phyloP scores from a whole-genome alignment of 192 early-diverging fungal species.

The Obelidium mucronatum region DNA sequence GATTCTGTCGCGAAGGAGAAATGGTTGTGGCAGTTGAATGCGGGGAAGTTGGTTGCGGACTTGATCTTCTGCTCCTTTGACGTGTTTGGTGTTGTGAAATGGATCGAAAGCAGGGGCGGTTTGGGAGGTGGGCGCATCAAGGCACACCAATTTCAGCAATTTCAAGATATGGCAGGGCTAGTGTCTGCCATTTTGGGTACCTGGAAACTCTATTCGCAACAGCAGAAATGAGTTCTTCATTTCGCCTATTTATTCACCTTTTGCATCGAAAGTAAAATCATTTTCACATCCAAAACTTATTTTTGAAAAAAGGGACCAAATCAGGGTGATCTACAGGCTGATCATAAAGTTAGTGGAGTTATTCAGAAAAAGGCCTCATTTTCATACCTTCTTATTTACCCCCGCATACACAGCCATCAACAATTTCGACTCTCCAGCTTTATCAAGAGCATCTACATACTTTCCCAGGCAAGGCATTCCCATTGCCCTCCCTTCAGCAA shows the following conservation, averaged over 20 bases:
- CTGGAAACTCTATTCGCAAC: conserved; percentile 54
- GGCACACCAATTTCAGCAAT: conserved; percentile 6
- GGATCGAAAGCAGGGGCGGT: conserved; percentile 4
- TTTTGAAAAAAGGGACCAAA: conserved; percentile 60
- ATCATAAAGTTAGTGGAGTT: background rate
- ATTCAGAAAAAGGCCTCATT: background rate
- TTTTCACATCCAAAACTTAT: conserved; percentile 54
- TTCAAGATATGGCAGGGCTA: conserved; percentile 52
- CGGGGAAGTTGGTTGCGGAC: conserved; percentile 73
- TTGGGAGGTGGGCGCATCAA: background rate
- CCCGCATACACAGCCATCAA: conserved; percentile 59
- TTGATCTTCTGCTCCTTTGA: conserved; percentile 73
- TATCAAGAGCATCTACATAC: conserved; percentile 56
- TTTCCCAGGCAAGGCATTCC: conserved; percentile 51
- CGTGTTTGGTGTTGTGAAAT: conserved; percentile 45
- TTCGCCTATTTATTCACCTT: no score
- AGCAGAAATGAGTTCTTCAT: no score
- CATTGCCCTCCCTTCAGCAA: conserved; percentile 47
- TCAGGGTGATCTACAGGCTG: conserved; percentile 48
- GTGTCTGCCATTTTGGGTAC: conserved; percentile 55
- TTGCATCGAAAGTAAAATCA: no score
- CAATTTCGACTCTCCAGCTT: conserved; percentile 46
- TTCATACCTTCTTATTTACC: conserved; percentile 48
- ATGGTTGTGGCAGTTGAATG: conserved; percentile 63
- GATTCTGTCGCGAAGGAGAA: conserved; percentile 13